Percentiles rank a stretch among this genome's conserved stretches.
Conservation (phyloP, 2,329 filamentous ascomycete species). For the Cercospora sp. region DNA sequence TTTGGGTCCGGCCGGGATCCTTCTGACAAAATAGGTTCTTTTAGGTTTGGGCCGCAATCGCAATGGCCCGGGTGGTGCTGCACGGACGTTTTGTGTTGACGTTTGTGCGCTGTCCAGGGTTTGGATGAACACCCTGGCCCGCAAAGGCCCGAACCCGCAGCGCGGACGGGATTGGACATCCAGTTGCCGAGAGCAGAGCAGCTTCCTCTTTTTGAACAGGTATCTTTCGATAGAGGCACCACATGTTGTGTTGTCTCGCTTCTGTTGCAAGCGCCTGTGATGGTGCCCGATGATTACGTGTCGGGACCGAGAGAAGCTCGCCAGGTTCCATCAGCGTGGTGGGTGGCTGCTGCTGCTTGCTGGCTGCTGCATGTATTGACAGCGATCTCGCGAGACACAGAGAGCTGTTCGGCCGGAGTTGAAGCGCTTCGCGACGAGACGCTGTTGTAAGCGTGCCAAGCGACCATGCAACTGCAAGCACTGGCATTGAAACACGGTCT, state of each 20-base stretch:
- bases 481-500: constrained; percentile 21
- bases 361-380: constrained; percentile 5
- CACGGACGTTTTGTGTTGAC: constrained; percentile 7
- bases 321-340: neutral
- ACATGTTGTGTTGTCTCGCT: constrained; percentile 1
- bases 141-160: constrained; percentile 25
- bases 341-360: neutral
- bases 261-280: neutral
- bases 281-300: constrained; percentile 1
- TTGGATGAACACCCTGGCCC: constrained; percentile 13
- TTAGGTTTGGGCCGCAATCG: constrained; percentile 30
- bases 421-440: constrained; percentile 13
- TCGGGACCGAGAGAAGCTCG: neutral
- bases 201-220: neutral
- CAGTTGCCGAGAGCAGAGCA: constrained; percentile 15
- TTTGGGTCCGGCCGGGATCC: constrained; percentile 2
- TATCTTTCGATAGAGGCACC: neutral
- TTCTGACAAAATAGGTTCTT: neutral
- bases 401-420: neutral
- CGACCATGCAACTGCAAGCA: constrained; percentile 17
- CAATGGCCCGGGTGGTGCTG: constrained; percentile 20
- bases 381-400: neutral
- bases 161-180: constrained; percentile 16
- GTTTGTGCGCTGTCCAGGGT: neutral
- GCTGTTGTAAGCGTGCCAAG: constrained; percentile 27